Base-by-base conservation (phyloP, 306 rosid genomes). In the Macrotyloma uniflorum region DNA sequence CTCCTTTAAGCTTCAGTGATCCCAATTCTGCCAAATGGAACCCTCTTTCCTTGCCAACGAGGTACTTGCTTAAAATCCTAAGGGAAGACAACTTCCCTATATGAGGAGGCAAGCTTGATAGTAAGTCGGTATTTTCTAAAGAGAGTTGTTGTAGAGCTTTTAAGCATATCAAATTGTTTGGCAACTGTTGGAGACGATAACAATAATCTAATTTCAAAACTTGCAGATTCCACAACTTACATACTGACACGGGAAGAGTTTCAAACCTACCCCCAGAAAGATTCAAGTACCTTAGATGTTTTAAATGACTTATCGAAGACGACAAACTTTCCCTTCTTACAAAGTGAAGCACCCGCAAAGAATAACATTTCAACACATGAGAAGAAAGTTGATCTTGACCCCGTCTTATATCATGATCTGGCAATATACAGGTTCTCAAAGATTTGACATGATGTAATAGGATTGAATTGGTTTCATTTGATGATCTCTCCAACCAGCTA, bases 21-120 rank as follows among this genome's bases (percentile, higher is more conserved):
- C 55, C 55, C 4, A 47, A 16, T 16, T 47, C 54, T 16, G 2
- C 10, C 54, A 47, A 16, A 1, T 0, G 36, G 12, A 13, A 61
- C 22, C 87, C 81, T 13, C 1, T 67, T 50, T 40, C 1, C 19
- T 23, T 53, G 1, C 83, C 80, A 36, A 83, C 70, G 11, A 83
- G 0, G 5, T 46, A 79, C 2, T 0, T 28, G 15, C 3, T 30
- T 30, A 83, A 83, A 11, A 26, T 59, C 26, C 4, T 74, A 3
- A 83, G 30, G 22, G 38, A 68, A 36, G 23, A 69, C 36, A 83
- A 16, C 18, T 22, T 46, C 11, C 84, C 72, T 1, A 79, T 33
- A 0, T 23, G 3, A 3, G 70, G 57, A 4, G 74, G 69, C 77
- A 79, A 14, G 4, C 26, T 49, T 3, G 43, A 47, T 23, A 79